phyloP scores from a whole-genome alignment of 2,329 filamentous ascomycete species.

The Alternaria dauci region DNA sequence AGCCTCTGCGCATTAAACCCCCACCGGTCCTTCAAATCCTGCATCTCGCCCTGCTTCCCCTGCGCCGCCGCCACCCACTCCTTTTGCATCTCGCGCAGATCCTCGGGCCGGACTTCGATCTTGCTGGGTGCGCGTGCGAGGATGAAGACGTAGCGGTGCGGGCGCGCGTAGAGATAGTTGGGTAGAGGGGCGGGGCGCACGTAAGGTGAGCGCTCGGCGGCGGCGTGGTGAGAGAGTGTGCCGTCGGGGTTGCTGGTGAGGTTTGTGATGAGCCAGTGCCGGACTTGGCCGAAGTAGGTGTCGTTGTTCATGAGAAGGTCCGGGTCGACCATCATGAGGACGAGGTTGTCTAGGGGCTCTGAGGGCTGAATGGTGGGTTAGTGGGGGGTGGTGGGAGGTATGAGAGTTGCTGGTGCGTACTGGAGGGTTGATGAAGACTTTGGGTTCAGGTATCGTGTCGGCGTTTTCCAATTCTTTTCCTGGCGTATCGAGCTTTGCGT shows the following conservation, averaged over 20 bases:
- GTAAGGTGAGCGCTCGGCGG: slow-evolving; percentile 26
- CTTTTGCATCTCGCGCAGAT: slow-evolving; percentile 29
- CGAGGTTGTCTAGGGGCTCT: slow-evolving; percentile 21
- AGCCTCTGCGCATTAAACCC: slow-evolving; percentile 29
- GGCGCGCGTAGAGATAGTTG: slow-evolving; percentile 19
- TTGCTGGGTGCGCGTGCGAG: slow-evolving; percentile 17
- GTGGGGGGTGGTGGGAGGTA: not conserved
- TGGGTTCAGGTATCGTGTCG: slow-evolving; percentile 30
- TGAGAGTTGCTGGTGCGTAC: not conserved
- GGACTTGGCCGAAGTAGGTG: slow-evolving; percentile 33
- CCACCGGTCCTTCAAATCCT: slow-evolving; percentile 37
- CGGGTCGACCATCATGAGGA: slow-evolving; percentile 32
- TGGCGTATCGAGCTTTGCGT: slow-evolving; percentile 20
- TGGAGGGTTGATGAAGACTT: slow-evolving; percentile 20
- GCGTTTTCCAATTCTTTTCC: slow-evolving; percentile 25
- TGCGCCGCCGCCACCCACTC: slow-evolving; percentile 23
- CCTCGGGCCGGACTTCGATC: slow-evolving; percentile 23
- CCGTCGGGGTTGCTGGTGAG: slow-evolving; percentile 21
- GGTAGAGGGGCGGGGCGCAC: slow-evolving; percentile 32
- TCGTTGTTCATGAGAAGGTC: slow-evolving; percentile 35
- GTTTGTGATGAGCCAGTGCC: slow-evolving; percentile 35
- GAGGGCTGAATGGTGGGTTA: slow-evolving; percentile 17
- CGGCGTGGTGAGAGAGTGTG: slow-evolving; percentile 8
- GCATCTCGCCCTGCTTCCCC: slow-evolving; percentile 27
- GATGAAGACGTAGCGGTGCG: slow-evolving; percentile 34